A percentile compares a stretch with the other conserved stretches of the same genome.
Conservation (phyloP, 805 yeast species). For the Kazachstania viticola region DNA sequence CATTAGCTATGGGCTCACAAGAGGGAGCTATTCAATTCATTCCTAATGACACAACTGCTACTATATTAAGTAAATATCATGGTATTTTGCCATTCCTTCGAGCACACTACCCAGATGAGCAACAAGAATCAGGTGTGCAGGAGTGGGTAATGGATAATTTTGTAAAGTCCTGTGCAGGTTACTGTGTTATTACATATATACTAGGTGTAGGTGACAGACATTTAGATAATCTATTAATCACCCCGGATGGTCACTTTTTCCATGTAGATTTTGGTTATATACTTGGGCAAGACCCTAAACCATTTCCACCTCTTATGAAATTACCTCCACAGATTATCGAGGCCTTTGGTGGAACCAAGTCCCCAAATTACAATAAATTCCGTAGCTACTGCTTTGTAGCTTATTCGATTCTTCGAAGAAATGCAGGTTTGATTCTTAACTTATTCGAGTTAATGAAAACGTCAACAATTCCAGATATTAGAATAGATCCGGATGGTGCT, state of each 20-base stretch:
- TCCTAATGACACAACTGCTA: slow-evolving; percentile 83
- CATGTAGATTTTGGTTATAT: slow-evolving; percentile 98
- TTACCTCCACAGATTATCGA: slow-evolving; percentile 93
- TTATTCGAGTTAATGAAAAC: slow-evolving; percentile 89
- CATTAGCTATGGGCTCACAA: slow-evolving; percentile 77
- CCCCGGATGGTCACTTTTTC: slow-evolving; percentile 81
- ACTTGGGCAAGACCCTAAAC: slow-evolving; percentile 93
- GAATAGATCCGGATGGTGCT: slow-evolving; percentile 73
- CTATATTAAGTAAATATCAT: slow-evolving; percentile 60
- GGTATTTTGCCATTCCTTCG: slow-evolving; percentile 66
- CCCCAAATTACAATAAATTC: slow-evolving; percentile 76
- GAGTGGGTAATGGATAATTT: slow-evolving; percentile 79
- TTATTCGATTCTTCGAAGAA: slow-evolving; percentile 78
- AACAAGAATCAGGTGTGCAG: slow-evolving; percentile 26
- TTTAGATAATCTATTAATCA: slow-evolving; percentile 74
- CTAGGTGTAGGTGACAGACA: slow-evolving; percentile 97
- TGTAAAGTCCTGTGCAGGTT: slow-evolving; percentile 93
- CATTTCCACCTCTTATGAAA: slow-evolving; percentile 97
- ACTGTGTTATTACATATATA: slow-evolving; percentile 89
- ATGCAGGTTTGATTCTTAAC: slow-evolving; percentile 80
- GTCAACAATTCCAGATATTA: slow-evolving; percentile 84
- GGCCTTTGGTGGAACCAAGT: slow-evolving; percentile 91
- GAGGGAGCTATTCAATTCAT: slow-evolving; percentile 92
- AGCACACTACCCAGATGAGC: slow-evolving; percentile 47
- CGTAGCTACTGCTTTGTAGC: slow-evolving; percentile 91